Evolutionary conservation across 1,139 yeast species (phyloP).

Genomic region (Hyphopichia buzzinii): DNA sequence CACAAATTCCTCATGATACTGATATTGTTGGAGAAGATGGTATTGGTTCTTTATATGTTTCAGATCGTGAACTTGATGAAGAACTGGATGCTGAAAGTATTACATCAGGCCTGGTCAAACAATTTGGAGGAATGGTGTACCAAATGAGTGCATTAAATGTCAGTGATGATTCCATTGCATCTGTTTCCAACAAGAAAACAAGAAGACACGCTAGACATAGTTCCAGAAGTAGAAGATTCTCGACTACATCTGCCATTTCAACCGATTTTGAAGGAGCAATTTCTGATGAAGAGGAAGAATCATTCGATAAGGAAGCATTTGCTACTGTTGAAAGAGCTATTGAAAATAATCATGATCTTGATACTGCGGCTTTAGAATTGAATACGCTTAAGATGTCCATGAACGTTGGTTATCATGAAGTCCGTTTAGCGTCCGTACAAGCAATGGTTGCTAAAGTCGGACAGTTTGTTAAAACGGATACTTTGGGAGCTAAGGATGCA

Average conservation of each 20-base stretch:
- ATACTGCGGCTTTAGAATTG: constrained; percentile 87
- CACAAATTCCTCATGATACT: constrained; percentile 20
- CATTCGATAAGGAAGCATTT: constrained; percentile 81
- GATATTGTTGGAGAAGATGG: constrained; percentile 61
- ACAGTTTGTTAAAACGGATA: constrained; percentile 72
- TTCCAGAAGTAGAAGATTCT: constrained; percentile 33
- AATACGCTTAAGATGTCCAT: constrained; percentile 95
- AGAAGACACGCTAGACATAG: constrained; percentile 18
- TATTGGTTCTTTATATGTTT: constrained; percentile 55
- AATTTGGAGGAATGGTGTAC: constrained; percentile 47
- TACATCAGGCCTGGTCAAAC: constrained; percentile 15
- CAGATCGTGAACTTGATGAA: constrained; percentile 44
- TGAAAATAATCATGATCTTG: constrained; percentile 87
- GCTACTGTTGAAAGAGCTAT: constrained; percentile 94
- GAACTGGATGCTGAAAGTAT: constrained; percentile 34
- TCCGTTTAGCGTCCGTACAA: constrained; percentile 73
- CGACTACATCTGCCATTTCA: constrained; percentile 38
- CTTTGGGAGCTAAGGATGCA: constrained; percentile 74
- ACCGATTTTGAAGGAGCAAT: constrained; percentile 40
- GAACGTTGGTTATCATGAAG: constrained; percentile 94
- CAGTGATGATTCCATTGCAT: constrained; percentile 79
- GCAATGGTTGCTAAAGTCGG: constrained; percentile 69
- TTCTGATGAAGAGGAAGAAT: constrained; percentile 63
- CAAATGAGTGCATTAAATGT: constrained; percentile 62
- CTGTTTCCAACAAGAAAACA: constrained; percentile 45